Percentiles rank a stretch among this genome's conserved stretches.
These are phyloP conservation scores for Populus hybrid DNA, from an alignment of 441 rosid genomes.

Conservation along the genomic window DNA sequence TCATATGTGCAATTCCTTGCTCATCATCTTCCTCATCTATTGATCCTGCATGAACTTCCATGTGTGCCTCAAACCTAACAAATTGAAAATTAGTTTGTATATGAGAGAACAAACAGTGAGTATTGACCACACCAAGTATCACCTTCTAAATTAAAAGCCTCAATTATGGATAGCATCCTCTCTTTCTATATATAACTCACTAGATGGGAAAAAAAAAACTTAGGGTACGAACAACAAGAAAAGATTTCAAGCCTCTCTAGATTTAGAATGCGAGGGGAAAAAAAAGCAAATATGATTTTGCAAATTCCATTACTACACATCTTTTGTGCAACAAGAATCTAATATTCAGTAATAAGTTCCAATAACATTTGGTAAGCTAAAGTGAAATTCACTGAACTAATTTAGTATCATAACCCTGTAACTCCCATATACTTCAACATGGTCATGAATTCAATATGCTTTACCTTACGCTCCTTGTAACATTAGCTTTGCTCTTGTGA, in stretches of 20 bases:
- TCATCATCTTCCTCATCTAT: constrained; percentile 99
- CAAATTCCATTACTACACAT: neutral
- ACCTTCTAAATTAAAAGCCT: neutral
- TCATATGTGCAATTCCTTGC: constrained; percentile 99
- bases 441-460: neutral
- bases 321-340: neutral
- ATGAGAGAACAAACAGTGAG: neutral
- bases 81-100: constrained; percentile 17
- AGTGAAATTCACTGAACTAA: neutral
- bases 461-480: neutral
- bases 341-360: neutral
- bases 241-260: neutral
- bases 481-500: neutral
- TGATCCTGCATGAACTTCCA: constrained; percentile 99
- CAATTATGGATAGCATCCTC: neutral
- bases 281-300: neutral
- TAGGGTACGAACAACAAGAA: neutral
- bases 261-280: neutral
- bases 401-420: neutral
- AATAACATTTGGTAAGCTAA: constrained; percentile 1
- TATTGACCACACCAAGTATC: neutral
- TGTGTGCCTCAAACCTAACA: constrained; percentile 97
- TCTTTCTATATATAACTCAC: neutral
- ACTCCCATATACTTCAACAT: neutral
- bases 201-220: neutral